A percentile compares a stretch with the other conserved stretches of the same genome.
Evolutionary conservation across 495 filamentous ascomycete species (phyloP).

Genomic region (Rostrohypoxylon terebratum): DNA sequence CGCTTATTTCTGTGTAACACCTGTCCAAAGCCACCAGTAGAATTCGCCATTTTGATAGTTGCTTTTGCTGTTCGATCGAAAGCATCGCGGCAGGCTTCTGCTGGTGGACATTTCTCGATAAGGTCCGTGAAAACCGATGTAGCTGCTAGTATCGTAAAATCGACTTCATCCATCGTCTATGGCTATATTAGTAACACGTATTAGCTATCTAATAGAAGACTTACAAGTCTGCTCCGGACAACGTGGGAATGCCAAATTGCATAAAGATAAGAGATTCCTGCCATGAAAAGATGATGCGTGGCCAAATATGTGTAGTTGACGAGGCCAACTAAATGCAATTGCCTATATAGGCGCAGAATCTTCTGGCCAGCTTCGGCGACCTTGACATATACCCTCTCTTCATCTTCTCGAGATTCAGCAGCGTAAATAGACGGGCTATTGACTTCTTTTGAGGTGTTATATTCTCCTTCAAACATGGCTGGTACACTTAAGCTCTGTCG

Average conservation of each 20-base stretch:
- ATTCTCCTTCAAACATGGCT: conserved; percentile 81
- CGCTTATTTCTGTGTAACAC: conserved; percentile 45
- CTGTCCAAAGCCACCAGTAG: conserved; percentile 81
- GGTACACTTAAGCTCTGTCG: conserved; percentile 92
- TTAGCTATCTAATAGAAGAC: conserved; percentile 45
- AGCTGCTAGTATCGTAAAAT: conserved; percentile 94
- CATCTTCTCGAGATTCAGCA: conserved; percentile 77
- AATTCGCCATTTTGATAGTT: conserved; percentile 89
- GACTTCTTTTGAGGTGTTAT: conserved; percentile 71
- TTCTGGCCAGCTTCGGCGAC: conserved; percentile 95
- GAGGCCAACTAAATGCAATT: conserved; percentile 85
- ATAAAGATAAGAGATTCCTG: conserved; percentile 95
- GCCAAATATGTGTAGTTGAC: conserved; percentile 97
- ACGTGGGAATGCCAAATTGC: conserved; percentile 96
- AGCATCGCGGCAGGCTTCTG: conserved; percentile 87
- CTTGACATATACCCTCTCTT: conserved; percentile 90
- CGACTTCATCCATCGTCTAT: conserved; percentile 92
- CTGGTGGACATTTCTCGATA: conserved; percentile 64
- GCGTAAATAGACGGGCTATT: conserved; percentile 60
- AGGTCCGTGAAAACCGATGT: conserved; percentile 71
- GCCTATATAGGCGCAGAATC: conserved; percentile 88
- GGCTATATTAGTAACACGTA: conserved; percentile 48
- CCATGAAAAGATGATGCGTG: conserved; percentile 98
- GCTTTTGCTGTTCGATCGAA: conserved; percentile 96
- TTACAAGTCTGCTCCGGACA: conserved; percentile 84